Percentiles rank a stretch among this genome's conserved stretches.
phyloP scores from a whole-genome alignment of 177 flowering plant genomes.

The Vitis hybrid region DNA sequence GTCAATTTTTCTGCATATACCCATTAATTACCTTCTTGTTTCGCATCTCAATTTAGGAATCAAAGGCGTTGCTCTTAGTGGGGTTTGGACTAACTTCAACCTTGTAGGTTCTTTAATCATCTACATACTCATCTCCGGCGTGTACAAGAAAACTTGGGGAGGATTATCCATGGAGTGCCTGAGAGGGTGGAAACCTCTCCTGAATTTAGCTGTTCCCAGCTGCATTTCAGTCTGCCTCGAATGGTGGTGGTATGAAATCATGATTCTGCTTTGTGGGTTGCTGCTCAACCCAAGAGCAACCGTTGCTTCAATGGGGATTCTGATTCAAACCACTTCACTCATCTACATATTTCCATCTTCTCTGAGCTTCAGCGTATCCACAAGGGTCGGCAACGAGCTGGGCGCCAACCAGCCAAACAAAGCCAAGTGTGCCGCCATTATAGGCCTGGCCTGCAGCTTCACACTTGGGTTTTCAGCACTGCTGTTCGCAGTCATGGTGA shows the following conservation, averaged over 20 bases:
- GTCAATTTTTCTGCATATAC: constrained; percentile 52
- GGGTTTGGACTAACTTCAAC: constrained; percentile 50
- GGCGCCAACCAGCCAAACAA: constrained; percentile 53
- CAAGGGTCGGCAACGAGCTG: constrained; percentile 60
- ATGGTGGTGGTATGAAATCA: constrained; percentile 83
- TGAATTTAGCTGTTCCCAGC: constrained; percentile 57
- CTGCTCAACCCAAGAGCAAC: constrained; percentile 54
- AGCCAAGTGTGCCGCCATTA: constrained; percentile 61
- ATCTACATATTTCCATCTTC: constrained; percentile 75
- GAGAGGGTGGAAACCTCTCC: constrained; percentile 36
- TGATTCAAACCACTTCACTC: constrained; percentile 60
- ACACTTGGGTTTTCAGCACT: constrained; percentile 56
- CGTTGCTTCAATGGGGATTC: constrained; percentile 71
- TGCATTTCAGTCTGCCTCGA: constrained; percentile 73
- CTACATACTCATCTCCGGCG: constrained; percentile 35
- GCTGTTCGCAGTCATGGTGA: constrained; percentile 50
- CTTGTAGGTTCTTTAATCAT: constrained; percentile 41
- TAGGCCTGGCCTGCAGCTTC: constrained; percentile 58
- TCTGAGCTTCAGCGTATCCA: constrained; percentile 59
- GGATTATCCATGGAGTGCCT: constrained; percentile 45
- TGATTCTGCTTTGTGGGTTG: constrained; percentile 62
- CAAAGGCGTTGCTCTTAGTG: constrained; percentile 51
- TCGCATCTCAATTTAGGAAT: constrained; percentile 37
- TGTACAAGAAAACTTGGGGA: constrained; percentile 42
- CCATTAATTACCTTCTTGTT: constrained; percentile 57